Evolutionary conservation across 805 yeast genomes (phyloP), one percentile per base, ranked within the genome.

Genomic region (Ogataea zsoltii): DNA sequence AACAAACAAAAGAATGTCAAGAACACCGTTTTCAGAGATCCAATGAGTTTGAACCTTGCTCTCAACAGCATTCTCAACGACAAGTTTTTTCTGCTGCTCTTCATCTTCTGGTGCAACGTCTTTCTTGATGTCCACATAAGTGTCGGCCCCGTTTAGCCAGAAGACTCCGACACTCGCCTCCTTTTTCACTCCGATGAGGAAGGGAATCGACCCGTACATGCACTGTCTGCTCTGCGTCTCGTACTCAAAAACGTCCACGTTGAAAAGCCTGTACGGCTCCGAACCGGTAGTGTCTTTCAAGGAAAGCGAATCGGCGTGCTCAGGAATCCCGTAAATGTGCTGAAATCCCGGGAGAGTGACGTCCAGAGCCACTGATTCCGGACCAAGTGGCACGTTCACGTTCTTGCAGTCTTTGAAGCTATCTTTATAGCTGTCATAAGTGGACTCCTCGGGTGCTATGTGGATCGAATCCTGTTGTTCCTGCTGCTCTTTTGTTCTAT

Each of bases 221-320:
- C 98, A 89, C 74, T 85, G 73, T 45, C 82, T 80, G 31, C 96
- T 84, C 50, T 87, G 79, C 2, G 83, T 74, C 55, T 88, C 95
- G 62, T 94, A 94, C 66, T 94, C 97, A 66, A 94, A 94, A 29
- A 92, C 92, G 63, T 94, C 99, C 23, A 91, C 97, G 56, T 94
- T 92, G 72, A 69, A 94, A 34, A 94, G 70, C 36, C 99, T 75
- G 65, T 94, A 94, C 2, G 98, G 98, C 44, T 83, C 86, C 1
- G 69, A 46, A 11, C 54, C 60, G 0, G 69, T 55, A 0, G 98
- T 91, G 53, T 87, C 92, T 45, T 82, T 80, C 53, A 94, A 70
- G 15, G 83, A 73, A 39, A 94, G 67, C 1, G 85, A 70, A 55
- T 88, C 96, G 0, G 98, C 92, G 60, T 94, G 99, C 65, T 94